A percentile compares a stretch with the other conserved stretches of the same genome.
phyloP scores from a whole-genome alignment of 78 protist species.

The Emiliania huxleyi region DNA sequence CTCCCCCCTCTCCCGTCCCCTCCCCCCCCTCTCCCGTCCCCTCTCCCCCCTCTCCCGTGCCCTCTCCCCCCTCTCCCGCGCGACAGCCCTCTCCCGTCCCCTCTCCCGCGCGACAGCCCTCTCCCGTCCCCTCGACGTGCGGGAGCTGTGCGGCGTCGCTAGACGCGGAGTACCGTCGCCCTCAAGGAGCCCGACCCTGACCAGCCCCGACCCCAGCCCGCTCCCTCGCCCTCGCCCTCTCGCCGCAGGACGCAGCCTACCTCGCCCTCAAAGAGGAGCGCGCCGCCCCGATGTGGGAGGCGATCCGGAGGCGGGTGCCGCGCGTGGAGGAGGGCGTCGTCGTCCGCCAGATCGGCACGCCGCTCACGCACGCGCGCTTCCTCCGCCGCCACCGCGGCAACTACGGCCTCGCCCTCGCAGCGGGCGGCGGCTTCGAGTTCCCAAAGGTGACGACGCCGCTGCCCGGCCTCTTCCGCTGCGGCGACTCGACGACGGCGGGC shows the following conservation, averaged over 20 bases:
- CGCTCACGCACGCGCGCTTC: conserved; percentile 8
- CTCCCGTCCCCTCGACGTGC: no score
- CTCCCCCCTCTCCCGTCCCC: no score
- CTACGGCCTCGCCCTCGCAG: conserved; percentile 30
- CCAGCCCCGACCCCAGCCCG: no score
- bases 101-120: no score
- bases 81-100: no score
- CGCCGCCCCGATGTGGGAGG: not conserved
- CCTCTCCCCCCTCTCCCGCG: no score
- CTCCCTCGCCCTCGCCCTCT: no score
- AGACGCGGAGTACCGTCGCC: no score
- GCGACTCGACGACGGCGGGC: conserved; percentile 17
- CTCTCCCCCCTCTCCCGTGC: no score
- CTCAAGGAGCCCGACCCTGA: no score
- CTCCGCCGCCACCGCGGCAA: not conserved
- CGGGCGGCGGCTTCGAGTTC: not conserved
- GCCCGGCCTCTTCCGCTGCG: not conserved
- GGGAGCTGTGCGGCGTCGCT: no score
- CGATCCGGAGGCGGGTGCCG: not conserved
- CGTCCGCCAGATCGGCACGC: not conserved
- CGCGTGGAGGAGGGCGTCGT: not conserved
- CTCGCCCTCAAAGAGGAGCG: not conserved
- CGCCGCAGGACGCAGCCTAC: not conserved
- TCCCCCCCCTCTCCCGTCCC: no score
- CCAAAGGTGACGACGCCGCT: not conserved